These are phyloP conservation scores for Biancaea sappan DNA, from an alignment of 306 rosid species.

Conservation along the genomic window DNA sequence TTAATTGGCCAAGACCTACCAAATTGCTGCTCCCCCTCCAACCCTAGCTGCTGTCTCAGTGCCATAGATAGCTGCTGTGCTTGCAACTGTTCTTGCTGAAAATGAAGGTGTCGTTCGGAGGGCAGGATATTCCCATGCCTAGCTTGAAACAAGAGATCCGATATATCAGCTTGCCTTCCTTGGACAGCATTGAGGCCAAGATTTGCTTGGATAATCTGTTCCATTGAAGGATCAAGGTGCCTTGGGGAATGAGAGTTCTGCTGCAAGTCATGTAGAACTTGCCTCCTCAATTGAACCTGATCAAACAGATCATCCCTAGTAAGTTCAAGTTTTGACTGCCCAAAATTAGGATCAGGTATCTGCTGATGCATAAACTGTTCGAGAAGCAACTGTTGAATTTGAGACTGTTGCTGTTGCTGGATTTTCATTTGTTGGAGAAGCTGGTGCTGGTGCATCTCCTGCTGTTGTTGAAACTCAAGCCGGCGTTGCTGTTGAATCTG, in stretches of 20 bases:
- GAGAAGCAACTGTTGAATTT: constrained; percentile 59
- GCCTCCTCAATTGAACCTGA: constrained; percentile 57
- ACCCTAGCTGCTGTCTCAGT: constrained; percentile 59
- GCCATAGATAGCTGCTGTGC: constrained; percentile 63
- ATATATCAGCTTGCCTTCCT: constrained; percentile 61
- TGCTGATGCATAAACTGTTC: constrained; percentile 68
- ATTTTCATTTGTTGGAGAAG: constrained; percentile 58
- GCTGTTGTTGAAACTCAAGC: constrained; percentile 61
- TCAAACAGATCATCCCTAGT: constrained; percentile 53
- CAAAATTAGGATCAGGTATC: constrained; percentile 56
- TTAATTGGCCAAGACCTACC: constrained; percentile 52
- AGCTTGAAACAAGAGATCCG: constrained; percentile 56
- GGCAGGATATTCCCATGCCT: constrained; percentile 56
- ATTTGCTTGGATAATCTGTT: constrained; percentile 65
- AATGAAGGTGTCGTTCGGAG: constrained; percentile 55
- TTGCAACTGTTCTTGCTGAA: constrained; percentile 63
- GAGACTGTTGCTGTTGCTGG: constrained; percentile 67
- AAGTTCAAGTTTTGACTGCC: constrained; percentile 58
- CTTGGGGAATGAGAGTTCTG: constrained; percentile 52
- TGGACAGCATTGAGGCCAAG: constrained; percentile 54
- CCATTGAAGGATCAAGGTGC: constrained; percentile 58
- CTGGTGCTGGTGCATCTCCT: constrained; percentile 63
- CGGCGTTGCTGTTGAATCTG: constrained; percentile 51
- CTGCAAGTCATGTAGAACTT: constrained; percentile 53
- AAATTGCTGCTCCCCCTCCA: constrained; percentile 61